Evolutionary conservation across 768 basidiomycete genomes (phyloP).

Genomic region (Tricholoma terreum): DNA sequence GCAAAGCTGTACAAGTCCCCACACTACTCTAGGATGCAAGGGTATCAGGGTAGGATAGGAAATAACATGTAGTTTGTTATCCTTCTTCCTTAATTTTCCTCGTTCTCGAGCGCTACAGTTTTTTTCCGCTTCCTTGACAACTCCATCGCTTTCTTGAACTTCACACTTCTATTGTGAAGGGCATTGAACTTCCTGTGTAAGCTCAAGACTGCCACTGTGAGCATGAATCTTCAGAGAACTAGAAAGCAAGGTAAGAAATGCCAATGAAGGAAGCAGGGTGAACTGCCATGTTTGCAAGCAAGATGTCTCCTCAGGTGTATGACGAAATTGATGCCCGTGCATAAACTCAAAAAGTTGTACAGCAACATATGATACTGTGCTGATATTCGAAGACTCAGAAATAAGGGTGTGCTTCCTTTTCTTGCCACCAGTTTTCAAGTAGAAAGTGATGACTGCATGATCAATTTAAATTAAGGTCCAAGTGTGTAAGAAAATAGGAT

Average conservation of each 20-base stretch:
- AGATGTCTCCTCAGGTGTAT: neutral
- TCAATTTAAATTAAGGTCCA: too few species aligned
- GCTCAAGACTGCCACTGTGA: neutral
- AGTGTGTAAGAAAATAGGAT: too few species aligned
- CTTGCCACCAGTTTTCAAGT: neutral
- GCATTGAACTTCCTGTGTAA: neutral
- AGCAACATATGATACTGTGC: neutral
- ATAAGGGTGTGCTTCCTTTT: neutral
- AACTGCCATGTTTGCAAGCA: neutral
- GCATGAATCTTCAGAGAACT: neutral
- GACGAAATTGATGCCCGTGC: neutral
- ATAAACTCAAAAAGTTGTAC: neutral
- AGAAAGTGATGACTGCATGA: neutral
- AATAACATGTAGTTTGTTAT: too few species aligned
- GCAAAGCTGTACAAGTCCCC: neutral
- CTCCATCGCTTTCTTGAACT: neutral
- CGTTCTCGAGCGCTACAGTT: neutral
- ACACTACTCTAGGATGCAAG: neutral
- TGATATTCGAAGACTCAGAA: neutral
- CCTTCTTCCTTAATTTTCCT: too few species aligned
- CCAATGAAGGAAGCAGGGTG: neutral
- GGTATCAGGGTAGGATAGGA: too few species aligned
- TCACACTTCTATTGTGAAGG: neutral
- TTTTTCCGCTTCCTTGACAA: neutral
- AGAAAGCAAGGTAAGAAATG: neutral